Evolutionary conservation across 768 basidiomycete species (phyloP).

Genomic region (Hemileccinum rubropunctum): DNA sequence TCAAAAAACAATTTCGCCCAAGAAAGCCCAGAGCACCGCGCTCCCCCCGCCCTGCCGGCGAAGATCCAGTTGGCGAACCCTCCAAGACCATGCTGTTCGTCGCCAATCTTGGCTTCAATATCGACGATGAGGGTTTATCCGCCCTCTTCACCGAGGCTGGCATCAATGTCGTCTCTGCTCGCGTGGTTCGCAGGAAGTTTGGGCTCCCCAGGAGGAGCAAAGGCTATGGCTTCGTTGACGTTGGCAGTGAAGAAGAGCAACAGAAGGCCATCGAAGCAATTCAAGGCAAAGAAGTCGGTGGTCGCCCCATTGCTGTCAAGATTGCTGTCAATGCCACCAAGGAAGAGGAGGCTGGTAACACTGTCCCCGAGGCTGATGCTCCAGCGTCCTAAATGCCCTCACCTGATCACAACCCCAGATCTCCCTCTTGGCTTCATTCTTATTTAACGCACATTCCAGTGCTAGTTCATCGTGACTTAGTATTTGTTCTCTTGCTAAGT

Average conservation of each 20-base stretch:
- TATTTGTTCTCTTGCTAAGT: conserved; percentile 35
- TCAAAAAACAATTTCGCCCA: conserved; percentile 43
- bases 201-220: conserved; percentile 86
- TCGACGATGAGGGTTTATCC: conserved; percentile 80
- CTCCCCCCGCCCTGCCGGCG: conserved; percentile 66
- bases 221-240: conserved; percentile 98
- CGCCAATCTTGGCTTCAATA: conserved; percentile 94
- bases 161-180: conserved; percentile 79
- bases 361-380: conserved; percentile 31
- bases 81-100: conserved; percentile 92
- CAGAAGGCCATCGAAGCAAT: conserved; percentile 84
- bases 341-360: conserved; percentile 51
- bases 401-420: conserved; percentile 18
- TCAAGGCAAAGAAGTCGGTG: conserved; percentile 85
- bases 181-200: conserved; percentile 84
- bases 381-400: conserved; percentile 22
- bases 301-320: conserved; percentile 88
- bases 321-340: conserved; percentile 85
- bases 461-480: conserved; percentile 31
- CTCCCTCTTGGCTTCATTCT: conserved; percentile 23
- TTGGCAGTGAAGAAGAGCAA: conserved; percentile 86
- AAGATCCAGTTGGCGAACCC: conserved; percentile 84
- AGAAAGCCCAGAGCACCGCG: conserved; percentile 61
- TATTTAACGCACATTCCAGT: conserved; percentile 26
- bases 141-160: conserved; percentile 85